Evolutionary conservation across 495 filamentous ascomycete genomes (phyloP).

Genomic region (Jackrogersella minutella): DNA sequence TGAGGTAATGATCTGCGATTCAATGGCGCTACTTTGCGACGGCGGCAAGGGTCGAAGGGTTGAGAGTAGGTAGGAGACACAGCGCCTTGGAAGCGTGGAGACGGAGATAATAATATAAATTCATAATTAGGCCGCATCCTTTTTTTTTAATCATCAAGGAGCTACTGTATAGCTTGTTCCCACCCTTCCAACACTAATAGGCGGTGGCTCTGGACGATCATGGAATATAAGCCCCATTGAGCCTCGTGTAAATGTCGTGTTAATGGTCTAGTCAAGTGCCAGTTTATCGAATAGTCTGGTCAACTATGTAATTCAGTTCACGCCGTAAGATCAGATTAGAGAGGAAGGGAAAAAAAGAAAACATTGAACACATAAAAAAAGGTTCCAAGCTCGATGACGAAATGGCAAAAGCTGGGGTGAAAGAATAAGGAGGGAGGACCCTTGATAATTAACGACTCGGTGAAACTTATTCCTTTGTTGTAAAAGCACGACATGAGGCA

Average conservation of each 20-base stretch:
- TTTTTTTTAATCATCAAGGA: conserved; percentile 19
- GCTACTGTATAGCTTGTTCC: conserved; percentile 21
- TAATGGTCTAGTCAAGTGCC: conserved; percentile 3
- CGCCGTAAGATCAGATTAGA: conserved; percentile 24
- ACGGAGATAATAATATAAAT: conserved; percentile 31
- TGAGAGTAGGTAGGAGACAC: conserved; percentile 23
- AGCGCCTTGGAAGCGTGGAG: conserved; percentile 25
- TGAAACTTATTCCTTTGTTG: conserved; percentile 33
- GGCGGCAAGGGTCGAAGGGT: conserved; percentile 39
- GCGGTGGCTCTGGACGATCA: conserved; percentile 1
- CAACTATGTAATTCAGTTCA: conserved; percentile 15
- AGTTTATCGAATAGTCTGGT: background rate
- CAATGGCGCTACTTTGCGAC: conserved; percentile 47
- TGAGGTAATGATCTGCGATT: conserved; percentile 48
- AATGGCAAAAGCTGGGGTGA: conserved; percentile 34
- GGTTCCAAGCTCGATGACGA: conserved; percentile 38
- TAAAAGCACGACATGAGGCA: conserved; percentile 16
- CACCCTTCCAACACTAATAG: conserved; percentile 18
- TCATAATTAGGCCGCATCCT: conserved; percentile 15
- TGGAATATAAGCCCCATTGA: conserved; percentile 12
- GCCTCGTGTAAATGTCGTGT: background rate
- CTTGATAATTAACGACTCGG: conserved; percentile 33
- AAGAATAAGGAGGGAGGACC: conserved; percentile 22
- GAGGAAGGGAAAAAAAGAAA: conserved; percentile 24
- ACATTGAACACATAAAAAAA: no score